Percentiles rank a stretch among this genome's conserved stretches.
Conservation (phyloP, 1,284 basidiomycete genomes). For the Anthracocystis setariae region DNA sequence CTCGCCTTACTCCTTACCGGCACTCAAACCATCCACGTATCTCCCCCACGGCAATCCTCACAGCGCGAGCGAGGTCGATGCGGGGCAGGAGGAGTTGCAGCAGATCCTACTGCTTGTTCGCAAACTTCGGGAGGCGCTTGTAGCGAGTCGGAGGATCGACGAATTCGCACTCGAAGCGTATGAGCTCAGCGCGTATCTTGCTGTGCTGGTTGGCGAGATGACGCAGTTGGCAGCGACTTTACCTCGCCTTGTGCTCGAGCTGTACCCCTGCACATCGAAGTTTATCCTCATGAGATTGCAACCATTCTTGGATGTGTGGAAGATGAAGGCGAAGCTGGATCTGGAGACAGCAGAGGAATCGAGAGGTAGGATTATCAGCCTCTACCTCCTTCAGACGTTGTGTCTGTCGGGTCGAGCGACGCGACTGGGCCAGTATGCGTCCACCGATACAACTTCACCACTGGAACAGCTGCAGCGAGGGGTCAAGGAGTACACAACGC, state of each 20-base stretch:
- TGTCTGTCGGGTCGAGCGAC: conserved; percentile 31
- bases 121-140: conserved; percentile 42
- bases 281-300: no score
- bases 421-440: conserved; percentile 26
- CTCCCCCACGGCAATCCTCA: neutral
- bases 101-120: conserved; percentile 36
- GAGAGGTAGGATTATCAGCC: conserved; percentile 3
- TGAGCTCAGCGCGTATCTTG: conserved; percentile 19
- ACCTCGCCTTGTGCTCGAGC: conserved; percentile 29
- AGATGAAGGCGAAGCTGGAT: neutral
- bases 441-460: neutral
- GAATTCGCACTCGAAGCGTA: conserved; percentile 41
- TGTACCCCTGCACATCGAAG: no score
- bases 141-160: conserved; percentile 29
- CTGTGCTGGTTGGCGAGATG: conserved; percentile 22
- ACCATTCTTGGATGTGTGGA: conserved; percentile 3
- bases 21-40: conserved; percentile 10
- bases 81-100: conserved; percentile 25
- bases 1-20: neutral
- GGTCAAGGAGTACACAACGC: conserved; percentile 9
- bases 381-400: conserved; percentile 28
- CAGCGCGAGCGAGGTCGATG: neutral
- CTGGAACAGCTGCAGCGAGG: conserved; percentile 9
- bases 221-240: conserved; percentile 29
- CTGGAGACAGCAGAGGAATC: neutral